Evolutionary conservation across 352 stramenopile species (phyloP).

Genomic region (Globisporangium nagaii): DNA sequence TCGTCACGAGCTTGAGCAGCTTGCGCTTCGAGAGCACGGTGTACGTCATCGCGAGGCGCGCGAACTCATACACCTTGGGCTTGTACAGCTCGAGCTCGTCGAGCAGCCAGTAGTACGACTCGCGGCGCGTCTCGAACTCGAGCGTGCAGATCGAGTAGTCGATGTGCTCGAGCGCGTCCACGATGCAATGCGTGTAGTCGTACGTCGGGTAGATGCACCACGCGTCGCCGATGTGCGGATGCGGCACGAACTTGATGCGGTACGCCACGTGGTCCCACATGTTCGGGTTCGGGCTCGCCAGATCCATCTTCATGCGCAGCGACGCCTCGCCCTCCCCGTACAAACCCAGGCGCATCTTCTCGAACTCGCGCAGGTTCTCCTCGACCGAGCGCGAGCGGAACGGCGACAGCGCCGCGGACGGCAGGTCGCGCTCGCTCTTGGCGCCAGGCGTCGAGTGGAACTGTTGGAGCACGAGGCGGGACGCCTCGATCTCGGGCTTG

Average conservation of each 20-base stretch:
- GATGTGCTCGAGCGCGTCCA: constrained; percentile 97
- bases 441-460: constrained; percentile 57
- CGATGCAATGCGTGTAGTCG: constrained; percentile 99
- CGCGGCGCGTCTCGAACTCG: constrained; percentile 98
- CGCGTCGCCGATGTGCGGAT: constrained; percentile 95
- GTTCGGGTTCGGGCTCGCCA: constrained; percentile 97
- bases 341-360: constrained; percentile 94
- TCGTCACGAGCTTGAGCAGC: constrained; percentile 97
- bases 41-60: constrained; percentile 96
- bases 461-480: constrained; percentile 60
- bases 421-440: constrained; percentile 55
- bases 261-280: constrained; percentile 99
- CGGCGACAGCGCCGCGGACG: constrained; percentile 73
- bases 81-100: constrained; percentile 96
- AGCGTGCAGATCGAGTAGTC: constrained; percentile 99
- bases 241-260: constrained; percentile 97
- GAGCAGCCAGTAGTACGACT: constrained; percentile 99
- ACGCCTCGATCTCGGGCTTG: constrained; percentile 79
- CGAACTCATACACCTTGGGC: constrained; percentile 96
- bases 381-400: constrained; percentile 91
- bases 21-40: constrained; percentile 99
- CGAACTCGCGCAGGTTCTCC: constrained; percentile 95
- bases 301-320: constrained; percentile 98
- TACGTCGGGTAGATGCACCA: constrained; percentile 99
- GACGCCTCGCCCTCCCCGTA: constrained; percentile 89